phyloP scores from a whole-genome alignment of 2,329 filamentous ascomycete genomes.

The Diaporthe batatas region DNA sequence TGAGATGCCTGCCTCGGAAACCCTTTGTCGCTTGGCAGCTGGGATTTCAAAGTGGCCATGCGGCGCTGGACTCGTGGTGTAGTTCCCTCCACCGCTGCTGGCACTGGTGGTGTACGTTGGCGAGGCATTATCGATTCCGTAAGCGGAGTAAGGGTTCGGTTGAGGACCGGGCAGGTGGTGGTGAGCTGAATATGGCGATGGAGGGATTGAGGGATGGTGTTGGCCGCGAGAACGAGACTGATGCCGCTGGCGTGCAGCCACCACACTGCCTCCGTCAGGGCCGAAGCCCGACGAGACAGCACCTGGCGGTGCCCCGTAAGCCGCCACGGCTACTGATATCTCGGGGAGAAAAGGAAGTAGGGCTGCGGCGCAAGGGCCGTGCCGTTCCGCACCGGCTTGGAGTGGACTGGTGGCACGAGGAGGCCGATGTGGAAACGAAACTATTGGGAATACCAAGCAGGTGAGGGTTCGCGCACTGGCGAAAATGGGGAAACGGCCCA shows the following conservation, averaged over 20 bases:
- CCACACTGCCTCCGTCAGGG: slow-evolving; percentile 41
- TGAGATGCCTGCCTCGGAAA: slow-evolving; percentile 30
- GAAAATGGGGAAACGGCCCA: neutral
- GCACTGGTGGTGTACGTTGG: slow-evolving; percentile 34
- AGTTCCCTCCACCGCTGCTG: slow-evolving; percentile 32
- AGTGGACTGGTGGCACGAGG: slow-evolving; percentile 27
- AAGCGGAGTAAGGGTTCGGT: neutral
- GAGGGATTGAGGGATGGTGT: slow-evolving; percentile 19
- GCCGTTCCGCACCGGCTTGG: slow-evolving; percentile 28
- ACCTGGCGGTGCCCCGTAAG: slow-evolving; percentile 49
- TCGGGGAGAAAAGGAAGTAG: slow-evolving; percentile 46
- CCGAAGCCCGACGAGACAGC: slow-evolving; percentile 41
- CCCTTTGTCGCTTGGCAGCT: slow-evolving; percentile 39
- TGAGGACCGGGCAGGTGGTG: slow-evolving; percentile 15
- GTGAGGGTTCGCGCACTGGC: slow-evolving; percentile 5
- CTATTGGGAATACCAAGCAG: neutral
- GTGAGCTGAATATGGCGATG: slow-evolving; percentile 3
- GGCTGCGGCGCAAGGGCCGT: slow-evolving; percentile 30
- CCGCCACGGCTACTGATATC: slow-evolving; percentile 52
- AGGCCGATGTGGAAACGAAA: neutral
- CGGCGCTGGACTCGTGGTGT: slow-evolving; percentile 36
- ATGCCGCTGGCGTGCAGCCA: slow-evolving; percentile 32
- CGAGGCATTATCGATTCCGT: slow-evolving; percentile 36
- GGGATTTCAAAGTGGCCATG: slow-evolving; percentile 40
- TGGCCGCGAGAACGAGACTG: slow-evolving; percentile 25